Conservation (phyloP, 371 early-diverging fungal species). For the Dichotomocladium elegans region DNA sequence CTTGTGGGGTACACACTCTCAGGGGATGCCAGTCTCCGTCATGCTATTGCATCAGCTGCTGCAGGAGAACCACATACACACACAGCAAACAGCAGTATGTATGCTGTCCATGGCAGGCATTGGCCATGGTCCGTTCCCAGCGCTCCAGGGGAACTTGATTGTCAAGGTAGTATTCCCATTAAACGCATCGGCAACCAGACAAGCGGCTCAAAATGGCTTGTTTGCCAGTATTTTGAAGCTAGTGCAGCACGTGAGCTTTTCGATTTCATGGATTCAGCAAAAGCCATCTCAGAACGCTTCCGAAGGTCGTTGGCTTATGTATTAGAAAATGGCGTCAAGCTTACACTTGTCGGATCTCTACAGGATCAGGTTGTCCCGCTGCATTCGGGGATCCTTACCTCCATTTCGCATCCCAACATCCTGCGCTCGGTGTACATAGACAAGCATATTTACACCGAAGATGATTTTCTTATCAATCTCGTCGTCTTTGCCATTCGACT, state of each 20-base stretch:
- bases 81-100: conserved; percentile 61
- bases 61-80: conserved; percentile 58
- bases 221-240: conserved; percentile 73
- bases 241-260: conserved; percentile 91
- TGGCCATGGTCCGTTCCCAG: conserved; percentile 86
- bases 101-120: conserved; percentile 92
- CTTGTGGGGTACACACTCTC: conserved; percentile 85
- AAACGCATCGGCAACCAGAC: too few relatives aligned
- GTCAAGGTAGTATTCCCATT: conserved; percentile 54
- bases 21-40: conserved; percentile 87
- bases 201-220: background rate
- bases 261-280: conserved; percentile 80
- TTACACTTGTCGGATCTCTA: conserved; percentile 70
- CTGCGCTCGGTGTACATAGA: conserved; percentile 88
- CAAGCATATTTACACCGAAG: conserved; percentile 58
- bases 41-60: conserved; percentile 71
- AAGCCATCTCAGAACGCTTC: conserved; percentile 60
- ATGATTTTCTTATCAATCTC: conserved; percentile 84
- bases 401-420: conserved; percentile 81
- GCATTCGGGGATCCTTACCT: conserved; percentile 85
- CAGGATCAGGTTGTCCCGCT: conserved; percentile 94
- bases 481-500: conserved; percentile 80
- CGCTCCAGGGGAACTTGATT: conserved; percentile 71
- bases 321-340: conserved; percentile 62
- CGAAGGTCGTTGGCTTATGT: conserved; percentile 65